A percentile compares a stretch with the other conserved stretches of the same genome.
Evolutionary conservation across 129 eudicot genomes (phyloP).

Genomic region (Ambrosia artemisiifolia): DNA sequence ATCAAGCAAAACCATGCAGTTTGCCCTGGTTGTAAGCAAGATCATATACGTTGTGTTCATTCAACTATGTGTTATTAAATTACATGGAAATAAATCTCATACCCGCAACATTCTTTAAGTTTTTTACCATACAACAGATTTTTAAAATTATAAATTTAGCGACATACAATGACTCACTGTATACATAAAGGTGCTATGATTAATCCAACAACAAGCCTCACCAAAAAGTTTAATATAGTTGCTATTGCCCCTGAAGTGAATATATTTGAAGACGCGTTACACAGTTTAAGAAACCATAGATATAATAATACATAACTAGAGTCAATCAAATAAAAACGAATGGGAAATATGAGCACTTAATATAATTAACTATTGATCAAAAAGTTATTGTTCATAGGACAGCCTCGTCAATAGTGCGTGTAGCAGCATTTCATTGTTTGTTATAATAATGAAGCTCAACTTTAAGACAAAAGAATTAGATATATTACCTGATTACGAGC

Average conservation of each 20-base stretch:
- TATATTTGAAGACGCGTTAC: slow-evolving; percentile 79
- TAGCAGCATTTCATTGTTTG: no score
- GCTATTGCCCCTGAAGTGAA: slow-evolving; percentile 97
- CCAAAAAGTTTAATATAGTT: slow-evolving; percentile 83
- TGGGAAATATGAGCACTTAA: no score
- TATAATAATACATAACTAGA: neutral
- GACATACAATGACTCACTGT: slow-evolving; percentile 27
- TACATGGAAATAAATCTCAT: neutral
- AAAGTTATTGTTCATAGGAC: no score
- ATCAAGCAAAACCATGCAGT: slow-evolving; percentile 84
- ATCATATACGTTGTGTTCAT: neutral
- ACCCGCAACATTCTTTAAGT: slow-evolving; percentile 33
- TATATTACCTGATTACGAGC: slow-evolving; percentile 65
- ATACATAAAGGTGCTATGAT: slow-evolving; percentile 71
- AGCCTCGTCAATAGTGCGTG: no score
- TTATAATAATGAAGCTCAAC: neutral
- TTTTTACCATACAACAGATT: neutral
- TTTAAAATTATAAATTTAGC: no score
- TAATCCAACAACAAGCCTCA: slow-evolving; percentile 90
- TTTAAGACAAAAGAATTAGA: neutral
- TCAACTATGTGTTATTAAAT: neutral
- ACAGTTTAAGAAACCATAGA: slow-evolving; percentile 64
- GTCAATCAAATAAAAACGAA: neutral
- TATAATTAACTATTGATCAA: no score
- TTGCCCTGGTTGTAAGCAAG: slow-evolving; percentile 47